Percentiles rank a stretch among this genome's conserved stretches.
Conservation (phyloP, 352 stramenopile genomes). For the Globisporangium polare region DNA sequence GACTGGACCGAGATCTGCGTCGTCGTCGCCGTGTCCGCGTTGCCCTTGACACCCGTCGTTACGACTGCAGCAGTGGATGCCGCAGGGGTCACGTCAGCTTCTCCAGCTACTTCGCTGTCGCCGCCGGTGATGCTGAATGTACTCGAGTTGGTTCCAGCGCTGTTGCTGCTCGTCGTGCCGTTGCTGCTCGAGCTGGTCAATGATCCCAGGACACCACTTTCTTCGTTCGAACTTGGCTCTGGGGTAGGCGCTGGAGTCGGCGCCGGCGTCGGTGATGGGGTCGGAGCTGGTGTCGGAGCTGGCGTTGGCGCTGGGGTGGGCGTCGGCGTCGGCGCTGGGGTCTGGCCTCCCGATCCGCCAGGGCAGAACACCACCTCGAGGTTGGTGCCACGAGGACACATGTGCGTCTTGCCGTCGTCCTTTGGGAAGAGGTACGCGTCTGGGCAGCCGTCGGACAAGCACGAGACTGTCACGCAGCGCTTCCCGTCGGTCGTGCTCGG, state of each 20-base stretch:
- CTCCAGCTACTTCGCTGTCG: constrained; percentile 9
- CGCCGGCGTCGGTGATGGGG: constrained; percentile 26
- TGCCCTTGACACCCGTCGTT: constrained; percentile 19
- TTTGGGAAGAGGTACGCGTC: constrained; percentile 68
- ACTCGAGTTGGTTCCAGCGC: constrained; percentile 3
- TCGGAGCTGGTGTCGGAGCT: constrained; percentile 25
- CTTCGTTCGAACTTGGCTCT: constrained; percentile 14
- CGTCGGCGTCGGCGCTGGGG: constrained; percentile 14
- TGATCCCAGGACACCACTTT: constrained; percentile 10
- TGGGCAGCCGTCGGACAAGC: constrained; percentile 41
- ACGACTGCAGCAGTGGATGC: constrained; percentile 2
- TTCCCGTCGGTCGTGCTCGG: constrained; percentile 27
- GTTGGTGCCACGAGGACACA: constrained; percentile 37
- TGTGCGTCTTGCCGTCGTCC: constrained; percentile 71
- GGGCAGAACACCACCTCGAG: constrained; percentile 60
- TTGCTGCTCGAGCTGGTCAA: constrained; percentile 1
- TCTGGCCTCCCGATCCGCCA: constrained; percentile 30
- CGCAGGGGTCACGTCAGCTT: background rate
- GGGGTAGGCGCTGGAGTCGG: constrained; percentile 21
- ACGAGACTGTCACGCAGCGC: constrained; percentile 49
- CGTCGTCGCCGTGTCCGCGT: background rate
- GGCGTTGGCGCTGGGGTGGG: constrained; percentile 19
- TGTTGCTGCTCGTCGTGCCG: background rate
- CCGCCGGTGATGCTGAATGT: background rate
- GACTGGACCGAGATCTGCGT: constrained; percentile 34